Conservation (phyloP, 805 yeast species). For the Candida boleticola region DNA sequence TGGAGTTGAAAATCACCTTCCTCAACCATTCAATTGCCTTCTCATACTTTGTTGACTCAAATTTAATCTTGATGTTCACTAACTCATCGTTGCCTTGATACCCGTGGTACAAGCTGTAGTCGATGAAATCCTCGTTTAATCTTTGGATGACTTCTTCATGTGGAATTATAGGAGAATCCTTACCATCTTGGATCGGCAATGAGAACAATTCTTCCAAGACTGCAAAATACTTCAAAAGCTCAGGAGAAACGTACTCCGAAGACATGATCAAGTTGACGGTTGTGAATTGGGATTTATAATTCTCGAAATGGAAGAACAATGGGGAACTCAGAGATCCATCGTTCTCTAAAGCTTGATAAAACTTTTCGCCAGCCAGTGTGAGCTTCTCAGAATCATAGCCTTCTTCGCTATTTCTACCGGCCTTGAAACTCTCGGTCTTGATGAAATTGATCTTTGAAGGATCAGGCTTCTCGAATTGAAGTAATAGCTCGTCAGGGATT, state of each 20-base stretch:
- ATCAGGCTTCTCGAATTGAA: conserved; percentile 67
- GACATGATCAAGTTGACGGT: conserved; percentile 62
- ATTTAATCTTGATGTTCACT: conserved; percentile 58
- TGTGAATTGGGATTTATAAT: conserved; percentile 75
- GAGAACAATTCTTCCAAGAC: conserved; percentile 65
- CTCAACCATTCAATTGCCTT: conserved; percentile 77
- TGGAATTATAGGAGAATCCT: conserved; percentile 44
- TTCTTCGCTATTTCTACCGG: conserved; percentile 43
- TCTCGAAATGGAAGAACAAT: conserved; percentile 73
- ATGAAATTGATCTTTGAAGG: conserved; percentile 74
- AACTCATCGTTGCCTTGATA: conserved; percentile 63
- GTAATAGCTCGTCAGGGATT: conserved; percentile 67
- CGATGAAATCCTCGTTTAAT: conserved; percentile 71
- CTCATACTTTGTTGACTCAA: conserved; percentile 57
- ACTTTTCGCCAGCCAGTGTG: background rate
- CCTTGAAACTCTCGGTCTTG: conserved; percentile 60
- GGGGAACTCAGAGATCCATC: conserved; percentile 44
- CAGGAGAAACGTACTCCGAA: conserved; percentile 49
- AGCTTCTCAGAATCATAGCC: background rate
- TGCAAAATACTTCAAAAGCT: conserved; percentile 62
- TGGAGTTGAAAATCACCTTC: conserved; percentile 60
- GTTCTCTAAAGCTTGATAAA: background rate
- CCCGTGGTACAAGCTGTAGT: conserved; percentile 54
- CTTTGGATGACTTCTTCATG: conserved; percentile 76
- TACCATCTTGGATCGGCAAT: conserved; percentile 67